Conservation (phyloP, 805 yeast genomes). For the Candida sphagnicola region DNA sequence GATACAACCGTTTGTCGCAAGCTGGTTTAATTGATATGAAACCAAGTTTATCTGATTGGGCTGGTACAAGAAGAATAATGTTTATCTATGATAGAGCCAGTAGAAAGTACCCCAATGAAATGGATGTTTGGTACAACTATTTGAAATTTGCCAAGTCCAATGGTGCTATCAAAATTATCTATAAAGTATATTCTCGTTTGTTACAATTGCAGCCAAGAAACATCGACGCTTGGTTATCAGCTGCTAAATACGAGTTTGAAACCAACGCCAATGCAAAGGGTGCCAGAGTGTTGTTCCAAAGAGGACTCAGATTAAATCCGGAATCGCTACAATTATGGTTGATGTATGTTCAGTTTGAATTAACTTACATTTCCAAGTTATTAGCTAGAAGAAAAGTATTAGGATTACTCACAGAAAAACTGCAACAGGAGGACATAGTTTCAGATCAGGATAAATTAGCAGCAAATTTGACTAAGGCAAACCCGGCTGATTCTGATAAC, state of each 20-base stretch:
- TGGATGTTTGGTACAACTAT: constrained; percentile 75
- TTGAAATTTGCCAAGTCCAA: constrained; percentile 62
- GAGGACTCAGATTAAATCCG: constrained; percentile 78
- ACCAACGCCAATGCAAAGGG: constrained; percentile 83
- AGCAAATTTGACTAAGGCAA: constrained; percentile 28
- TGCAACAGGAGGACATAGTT: constrained; percentile 50
- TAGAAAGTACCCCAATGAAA: constrained; percentile 71
- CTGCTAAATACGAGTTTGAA: constrained; percentile 92
- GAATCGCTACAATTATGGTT: constrained; percentile 74
- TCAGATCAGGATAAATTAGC: constrained; percentile 26
- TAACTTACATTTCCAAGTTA: constrained; percentile 78
- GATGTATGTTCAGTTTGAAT: constrained; percentile 83
- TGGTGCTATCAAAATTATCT: constrained; percentile 68
- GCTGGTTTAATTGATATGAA: constrained; percentile 54
- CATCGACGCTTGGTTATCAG: constrained; percentile 87
- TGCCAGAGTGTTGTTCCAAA: constrained; percentile 81
- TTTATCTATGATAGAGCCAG: constrained; percentile 84
- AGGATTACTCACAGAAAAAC: constrained; percentile 71
- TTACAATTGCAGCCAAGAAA: constrained; percentile 89
- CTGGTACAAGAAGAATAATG: constrained; percentile 74
- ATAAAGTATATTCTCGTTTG: constrained; percentile 71
- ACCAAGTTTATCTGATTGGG: constrained; percentile 79
- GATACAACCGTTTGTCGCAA: constrained; percentile 58
- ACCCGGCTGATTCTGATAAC: constrained; percentile 24
- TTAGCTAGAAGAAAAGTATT: constrained; percentile 78